These are phyloP conservation scores for Pseudognaphalium luteoalbum DNA, from an alignment of 129 eudicot genomes.

Conservation along the genomic window DNA sequence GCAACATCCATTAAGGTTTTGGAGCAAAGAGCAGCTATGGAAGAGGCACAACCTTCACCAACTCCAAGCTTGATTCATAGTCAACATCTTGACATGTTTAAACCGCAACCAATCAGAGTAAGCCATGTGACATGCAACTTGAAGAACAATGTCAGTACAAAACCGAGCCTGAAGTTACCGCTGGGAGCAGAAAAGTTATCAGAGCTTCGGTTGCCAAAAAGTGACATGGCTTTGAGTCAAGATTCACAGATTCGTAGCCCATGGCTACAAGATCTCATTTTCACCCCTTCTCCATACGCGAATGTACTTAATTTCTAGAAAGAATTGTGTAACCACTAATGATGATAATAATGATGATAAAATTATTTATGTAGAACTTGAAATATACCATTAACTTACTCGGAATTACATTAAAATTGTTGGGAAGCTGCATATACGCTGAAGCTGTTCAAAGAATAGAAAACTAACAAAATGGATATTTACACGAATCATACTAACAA, in stretches of 20 bases:
- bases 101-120: slow-evolving; percentile 4
- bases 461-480: slow-evolving; percentile 19
- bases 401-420: slow-evolving; percentile 21
- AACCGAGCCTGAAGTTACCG: slow-evolving; percentile 39
- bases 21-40: slow-evolving; percentile 80
- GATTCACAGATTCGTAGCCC: slow-evolving; percentile 71
- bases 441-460: slow-evolving; percentile 21
- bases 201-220: slow-evolving; percentile 62
- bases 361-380: background rate
- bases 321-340: background rate
- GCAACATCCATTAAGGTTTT: slow-evolving; percentile 76
- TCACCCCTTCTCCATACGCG: slow-evolving; percentile 45
- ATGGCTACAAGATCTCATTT: slow-evolving; percentile 58
- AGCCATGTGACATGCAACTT: slow-evolving; percentile 23
- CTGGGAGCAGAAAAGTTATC: slow-evolving; percentile 33
- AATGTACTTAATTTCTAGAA: slow-evolving; percentile 45
- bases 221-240: slow-evolving; percentile 48
- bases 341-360: background rate
- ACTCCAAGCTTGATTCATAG: slow-evolving; percentile 35
- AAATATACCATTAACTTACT: slow-evolving; percentile 12
- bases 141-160: slow-evolving; percentile 5
- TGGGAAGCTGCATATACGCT: slow-evolving; percentile 2
- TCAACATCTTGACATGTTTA: slow-evolving; percentile 30
- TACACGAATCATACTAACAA: slow-evolving; percentile 28
- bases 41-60: slow-evolving; percentile 34